Evolutionary conservation across 2,329 filamentous ascomycete species (phyloP).

Genomic region (Colletotrichum godetiae): DNA sequence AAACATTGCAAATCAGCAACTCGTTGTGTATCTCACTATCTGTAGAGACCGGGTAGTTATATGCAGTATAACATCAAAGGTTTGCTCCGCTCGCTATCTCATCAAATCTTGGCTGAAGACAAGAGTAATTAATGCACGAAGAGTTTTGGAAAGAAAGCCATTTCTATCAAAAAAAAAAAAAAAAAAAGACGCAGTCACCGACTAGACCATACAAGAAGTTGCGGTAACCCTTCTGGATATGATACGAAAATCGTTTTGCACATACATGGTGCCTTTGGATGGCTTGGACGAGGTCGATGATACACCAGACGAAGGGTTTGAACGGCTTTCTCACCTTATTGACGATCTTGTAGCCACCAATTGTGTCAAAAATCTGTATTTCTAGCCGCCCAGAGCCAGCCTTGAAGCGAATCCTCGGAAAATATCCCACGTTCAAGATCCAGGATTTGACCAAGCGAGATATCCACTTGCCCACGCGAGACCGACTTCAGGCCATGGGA

Average conservation of each 20-base stretch:
- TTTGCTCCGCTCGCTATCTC: not conserved
- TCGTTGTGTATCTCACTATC: not conserved
- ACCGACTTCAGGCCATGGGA: not conserved
- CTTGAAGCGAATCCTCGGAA: not conserved
- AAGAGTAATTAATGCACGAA: not conserved
- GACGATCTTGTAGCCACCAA: not conserved
- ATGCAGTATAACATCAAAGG: not conserved
- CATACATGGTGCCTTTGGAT: not conserved
- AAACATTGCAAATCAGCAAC: not conserved
- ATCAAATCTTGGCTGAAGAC: not conserved
- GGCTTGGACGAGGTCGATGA: not conserved
- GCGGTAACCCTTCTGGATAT: not conserved
- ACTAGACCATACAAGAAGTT: not conserved
- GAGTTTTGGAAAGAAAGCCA: accelerated
- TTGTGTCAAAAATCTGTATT: not conserved
- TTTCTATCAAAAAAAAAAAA: not conserved
- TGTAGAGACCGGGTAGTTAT: not conserved
- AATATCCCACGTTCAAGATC: not conserved
- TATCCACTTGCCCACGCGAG: not conserved
- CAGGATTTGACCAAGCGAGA: not conserved
- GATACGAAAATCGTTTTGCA: not conserved
- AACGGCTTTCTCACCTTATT: not conserved
- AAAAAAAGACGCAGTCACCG: not conserved
- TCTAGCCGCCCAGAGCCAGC: not conserved
- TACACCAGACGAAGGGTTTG: accelerated